Conservation (phyloP, 352 stramenopile genomes). For the Plasmopara muralis region DNA sequence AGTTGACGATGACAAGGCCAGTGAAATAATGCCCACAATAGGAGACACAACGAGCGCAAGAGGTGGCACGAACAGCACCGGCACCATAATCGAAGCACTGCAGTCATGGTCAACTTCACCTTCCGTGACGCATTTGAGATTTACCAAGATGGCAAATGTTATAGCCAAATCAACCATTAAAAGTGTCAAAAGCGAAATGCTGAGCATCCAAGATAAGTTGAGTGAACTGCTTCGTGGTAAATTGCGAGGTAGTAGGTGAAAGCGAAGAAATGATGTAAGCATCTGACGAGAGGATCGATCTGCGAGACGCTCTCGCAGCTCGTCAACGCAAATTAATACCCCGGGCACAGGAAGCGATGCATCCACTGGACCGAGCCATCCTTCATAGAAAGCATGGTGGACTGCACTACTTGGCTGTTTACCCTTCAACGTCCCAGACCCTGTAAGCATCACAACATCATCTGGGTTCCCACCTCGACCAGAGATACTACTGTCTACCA, state of each 20-base stretch:
- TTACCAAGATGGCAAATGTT: slow-evolving; percentile 72
- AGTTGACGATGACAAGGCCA: slow-evolving; percentile 60
- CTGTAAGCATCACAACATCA: slow-evolving; percentile 25
- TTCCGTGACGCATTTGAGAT: slow-evolving; percentile 72
- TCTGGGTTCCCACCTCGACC: slow-evolving; percentile 22
- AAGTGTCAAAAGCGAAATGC: slow-evolving; percentile 48
- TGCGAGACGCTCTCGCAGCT: slow-evolving; percentile 53
- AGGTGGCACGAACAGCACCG: slow-evolving; percentile 60
- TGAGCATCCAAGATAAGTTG: slow-evolving; percentile 62
- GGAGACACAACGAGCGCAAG: slow-evolving; percentile 65
- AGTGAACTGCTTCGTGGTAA: slow-evolving; percentile 46
- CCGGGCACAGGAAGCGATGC: slow-evolving; percentile 62
- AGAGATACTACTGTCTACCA: slow-evolving; percentile 20
- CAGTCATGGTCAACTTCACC: slow-evolving; percentile 64
- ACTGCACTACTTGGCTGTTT: slow-evolving; percentile 18
- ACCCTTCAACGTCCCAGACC: slow-evolving; percentile 17
- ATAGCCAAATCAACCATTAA: slow-evolving; percentile 77
- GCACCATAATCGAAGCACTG: slow-evolving; percentile 64
- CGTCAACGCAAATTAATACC: slow-evolving; percentile 60
- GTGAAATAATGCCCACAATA: slow-evolving; percentile 66
- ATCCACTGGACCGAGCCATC: slow-evolving; percentile 65
- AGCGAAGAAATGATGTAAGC: slow-evolving; percentile 39
- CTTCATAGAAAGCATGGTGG: slow-evolving; percentile 55
- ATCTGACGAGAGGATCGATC: slow-evolving; percentile 34
- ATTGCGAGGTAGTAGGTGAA: slow-evolving; percentile 49